Conservation (phyloP, 192 early-diverging fungal genomes). For the Phycomyces nitens region DNA sequence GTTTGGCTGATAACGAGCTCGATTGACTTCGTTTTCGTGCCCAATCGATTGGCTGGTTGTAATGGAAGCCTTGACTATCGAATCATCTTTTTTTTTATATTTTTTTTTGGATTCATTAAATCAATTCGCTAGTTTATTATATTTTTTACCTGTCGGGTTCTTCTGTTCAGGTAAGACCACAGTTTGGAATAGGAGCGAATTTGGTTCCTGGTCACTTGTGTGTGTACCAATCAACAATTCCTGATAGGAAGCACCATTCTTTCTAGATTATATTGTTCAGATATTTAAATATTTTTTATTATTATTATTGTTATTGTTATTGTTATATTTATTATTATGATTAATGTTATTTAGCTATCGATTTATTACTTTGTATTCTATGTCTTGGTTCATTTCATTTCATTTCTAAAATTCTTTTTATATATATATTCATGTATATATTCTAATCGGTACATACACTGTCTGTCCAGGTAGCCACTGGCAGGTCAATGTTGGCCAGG, state of each 20-base stretch:
- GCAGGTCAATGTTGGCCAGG: constrained; percentile 95
- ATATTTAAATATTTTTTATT: too few species aligned
- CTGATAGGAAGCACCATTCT: constrained; percentile 84
- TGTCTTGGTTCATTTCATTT: too few species aligned
- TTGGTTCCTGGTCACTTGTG: constrained; percentile 91
- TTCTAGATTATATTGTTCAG: too few species aligned
- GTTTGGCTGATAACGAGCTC: constrained; percentile 94
- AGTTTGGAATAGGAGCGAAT: constrained; percentile 88
- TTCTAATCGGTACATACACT: constrained; percentile 58
- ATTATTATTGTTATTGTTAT: neutral
- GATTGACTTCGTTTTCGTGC: constrained; percentile 96
- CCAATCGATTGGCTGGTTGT: constrained; percentile 88
- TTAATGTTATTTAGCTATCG: too few species aligned
- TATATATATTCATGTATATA: too few species aligned
- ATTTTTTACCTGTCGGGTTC: constrained; percentile 63
- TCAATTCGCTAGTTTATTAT: neutral
- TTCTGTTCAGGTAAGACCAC: constrained; percentile 62
- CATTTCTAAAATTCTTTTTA: too few species aligned
- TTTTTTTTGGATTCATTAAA: too few species aligned
- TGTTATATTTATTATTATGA: too few species aligned
- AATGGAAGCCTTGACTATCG: constrained; percentile 66
- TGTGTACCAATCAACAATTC: constrained; percentile 92
- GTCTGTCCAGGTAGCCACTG: constrained; percentile 96
- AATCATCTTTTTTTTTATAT: constrained; percentile 27
- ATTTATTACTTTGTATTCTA: too few species aligned